Percentiles rank a stretch among this genome's conserved stretches.
Evolutionary conservation across 1,284 basidiomycete species (phyloP).

Genomic region (Leucocoprinus gongylophorus): DNA sequence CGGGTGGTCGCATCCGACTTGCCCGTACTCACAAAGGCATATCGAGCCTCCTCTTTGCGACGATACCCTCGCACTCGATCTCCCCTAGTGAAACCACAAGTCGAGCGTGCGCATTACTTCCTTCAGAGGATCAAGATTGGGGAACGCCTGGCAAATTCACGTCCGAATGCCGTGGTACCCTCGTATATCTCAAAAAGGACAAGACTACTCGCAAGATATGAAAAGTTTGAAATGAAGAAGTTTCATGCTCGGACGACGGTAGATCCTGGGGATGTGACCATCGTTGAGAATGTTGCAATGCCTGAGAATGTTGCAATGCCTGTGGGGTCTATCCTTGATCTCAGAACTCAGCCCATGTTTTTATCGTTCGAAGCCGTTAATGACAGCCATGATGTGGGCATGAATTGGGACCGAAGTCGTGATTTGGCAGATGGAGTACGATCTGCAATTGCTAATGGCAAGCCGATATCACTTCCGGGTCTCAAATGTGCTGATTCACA

Average conservation of each 20-base stretch:
- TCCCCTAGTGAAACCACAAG: not conserved
- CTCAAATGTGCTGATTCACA: conserved; percentile 11
- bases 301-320: not conserved
- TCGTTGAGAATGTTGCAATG: not conserved
- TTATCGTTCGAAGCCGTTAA: conserved; percentile 25
- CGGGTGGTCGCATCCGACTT: not conserved
- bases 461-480: not conserved
- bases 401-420: conserved; percentile 32
- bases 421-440: conserved; percentile 25
- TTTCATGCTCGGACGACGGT: not conserved
- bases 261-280: not conserved
- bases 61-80: not conserved
- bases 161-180: conserved; percentile 1
- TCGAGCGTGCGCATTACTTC: not conserved
- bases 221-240: conserved; percentile 3
- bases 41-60: not conserved
- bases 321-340: not conserved
- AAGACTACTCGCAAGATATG: conserved; percentile 7
- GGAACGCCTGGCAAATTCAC: conserved; percentile 3
- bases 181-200: conserved; percentile 7
- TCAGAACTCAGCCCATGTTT: conserved; percentile 12
- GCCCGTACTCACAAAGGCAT: not conserved
- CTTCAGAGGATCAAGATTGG: conserved; percentile 8
- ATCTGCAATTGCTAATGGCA: conserved; percentile 13
- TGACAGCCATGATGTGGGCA: conserved; percentile 21